phyloP scores from a whole-genome alignment of 2,329 filamentous ascomycete species.

The Piedraia hortae region DNA sequence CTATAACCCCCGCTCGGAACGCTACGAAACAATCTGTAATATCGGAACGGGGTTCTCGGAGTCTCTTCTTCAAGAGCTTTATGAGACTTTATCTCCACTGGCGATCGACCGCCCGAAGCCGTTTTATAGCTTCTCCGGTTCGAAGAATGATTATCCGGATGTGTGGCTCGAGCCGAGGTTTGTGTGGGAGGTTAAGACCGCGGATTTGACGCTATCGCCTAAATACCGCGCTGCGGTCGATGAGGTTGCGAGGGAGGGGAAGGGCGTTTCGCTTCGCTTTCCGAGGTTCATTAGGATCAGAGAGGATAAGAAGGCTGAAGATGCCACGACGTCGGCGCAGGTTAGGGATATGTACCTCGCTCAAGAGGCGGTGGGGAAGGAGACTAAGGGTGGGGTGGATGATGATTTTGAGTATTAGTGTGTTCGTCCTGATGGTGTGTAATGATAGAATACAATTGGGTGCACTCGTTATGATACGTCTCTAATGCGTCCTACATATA shows the following conservation, averaged over 20 bases:
- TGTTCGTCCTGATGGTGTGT: conserved; percentile 2
- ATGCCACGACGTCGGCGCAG: conserved; percentile 59
- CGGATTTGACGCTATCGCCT: conserved; percentile 76
- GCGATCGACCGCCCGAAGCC: conserved; percentile 80
- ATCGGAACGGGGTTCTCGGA: conserved; percentile 95
- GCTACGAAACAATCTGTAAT: conserved; percentile 90
- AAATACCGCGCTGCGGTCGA: conserved; percentile 75
- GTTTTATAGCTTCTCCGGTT: conserved; percentile 67
- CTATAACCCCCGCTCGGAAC: conserved; percentile 55
- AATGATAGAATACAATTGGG: no score
- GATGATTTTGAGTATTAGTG: conserved; percentile 86
- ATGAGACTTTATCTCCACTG: conserved; percentile 44
- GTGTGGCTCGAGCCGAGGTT: conserved; percentile 91
- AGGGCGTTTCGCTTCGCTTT: conserved; percentile 71
- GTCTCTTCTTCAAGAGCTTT: conserved; percentile 66
- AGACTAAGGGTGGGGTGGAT: conserved; percentile 63
- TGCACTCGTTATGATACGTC: no score
- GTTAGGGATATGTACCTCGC: conserved; percentile 93
- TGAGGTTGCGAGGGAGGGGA: conserved; percentile 39
- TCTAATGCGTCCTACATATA: no score
- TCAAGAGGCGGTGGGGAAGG: conserved; percentile 75
- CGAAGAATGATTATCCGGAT: conserved; percentile 80
- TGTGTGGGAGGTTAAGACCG: conserved; percentile 96
- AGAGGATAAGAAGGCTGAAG: conserved; percentile 86
- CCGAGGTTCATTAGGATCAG: conserved; percentile 74